Evolutionary conservation across 2,329 filamentous ascomycete genomes (phyloP).

Genomic region (Thielaviopsis ethacetica): DNA sequence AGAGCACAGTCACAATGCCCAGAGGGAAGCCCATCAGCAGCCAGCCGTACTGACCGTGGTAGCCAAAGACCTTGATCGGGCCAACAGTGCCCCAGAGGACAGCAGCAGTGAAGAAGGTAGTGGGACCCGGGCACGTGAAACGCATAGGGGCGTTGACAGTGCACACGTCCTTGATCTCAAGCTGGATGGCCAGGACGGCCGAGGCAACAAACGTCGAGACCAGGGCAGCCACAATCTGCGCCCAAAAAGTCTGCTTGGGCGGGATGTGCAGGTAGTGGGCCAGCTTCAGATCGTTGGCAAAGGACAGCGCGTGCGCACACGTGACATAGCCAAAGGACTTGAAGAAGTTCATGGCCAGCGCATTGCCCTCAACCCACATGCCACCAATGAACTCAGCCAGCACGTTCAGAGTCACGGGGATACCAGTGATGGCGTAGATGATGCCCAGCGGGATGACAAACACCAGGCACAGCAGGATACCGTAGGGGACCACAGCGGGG

Average conservation of each 20-base stretch:
- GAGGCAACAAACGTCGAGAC: slow-evolving; percentile 34
- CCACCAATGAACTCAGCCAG: slow-evolving; percentile 37
- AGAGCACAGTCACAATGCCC: slow-evolving; percentile 20
- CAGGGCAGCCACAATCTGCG: slow-evolving; percentile 41
- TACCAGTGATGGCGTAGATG: slow-evolving; percentile 35
- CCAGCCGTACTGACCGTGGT: slow-evolving; percentile 23
- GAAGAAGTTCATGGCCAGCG: slow-evolving; percentile 37
- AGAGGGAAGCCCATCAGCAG: slow-evolving; percentile 24
- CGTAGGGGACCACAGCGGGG: slow-evolving; percentile 34
- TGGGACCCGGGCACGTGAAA: slow-evolving; percentile 23
- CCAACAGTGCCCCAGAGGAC: slow-evolving; percentile 30
- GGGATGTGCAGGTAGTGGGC: slow-evolving; percentile 45
- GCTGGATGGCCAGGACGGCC: slow-evolving; percentile 31
- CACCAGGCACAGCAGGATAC: slow-evolving; percentile 30
- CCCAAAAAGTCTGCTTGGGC: slow-evolving; percentile 40
- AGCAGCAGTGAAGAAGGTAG: slow-evolving; percentile 27
- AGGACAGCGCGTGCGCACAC: slow-evolving; percentile 34
- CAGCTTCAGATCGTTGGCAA: slow-evolving; percentile 31
- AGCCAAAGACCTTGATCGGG: slow-evolving; percentile 25
- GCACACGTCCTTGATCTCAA: slow-evolving; percentile 22
- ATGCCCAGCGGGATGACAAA: slow-evolving; percentile 37
- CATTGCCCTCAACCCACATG: slow-evolving; percentile 32
- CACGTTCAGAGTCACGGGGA: slow-evolving; percentile 35
- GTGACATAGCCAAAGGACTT: slow-evolving; percentile 35
- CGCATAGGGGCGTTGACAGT: slow-evolving; percentile 20